Conservation (phyloP, 1,139 yeast species). For the Geotrichum cucujoidarum region DNA sequence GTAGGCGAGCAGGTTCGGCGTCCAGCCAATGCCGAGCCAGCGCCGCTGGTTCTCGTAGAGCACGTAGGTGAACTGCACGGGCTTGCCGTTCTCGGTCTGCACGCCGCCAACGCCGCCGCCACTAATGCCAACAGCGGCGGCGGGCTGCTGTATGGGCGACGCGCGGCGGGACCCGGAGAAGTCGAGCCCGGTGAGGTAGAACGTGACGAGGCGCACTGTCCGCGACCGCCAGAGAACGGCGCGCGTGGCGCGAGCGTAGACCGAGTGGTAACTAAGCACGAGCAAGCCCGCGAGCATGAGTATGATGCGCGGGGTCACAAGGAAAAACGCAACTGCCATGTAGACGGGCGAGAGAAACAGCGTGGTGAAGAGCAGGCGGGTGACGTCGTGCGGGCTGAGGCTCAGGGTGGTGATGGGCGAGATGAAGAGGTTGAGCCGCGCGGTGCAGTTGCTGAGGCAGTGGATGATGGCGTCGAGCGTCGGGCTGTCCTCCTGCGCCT, state of each 20-base stretch:
- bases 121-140: slow-evolving; percentile 5
- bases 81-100: slow-evolving; percentile 52
- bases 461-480: slow-evolving; percentile 85
- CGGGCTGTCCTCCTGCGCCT: slow-evolving; percentile 61
- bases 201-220: slow-evolving; percentile 61
- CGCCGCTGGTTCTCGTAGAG: slow-evolving; percentile 94
- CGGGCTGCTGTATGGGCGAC: not conserved
- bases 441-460: slow-evolving; percentile 66
- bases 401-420: slow-evolving; percentile 73
- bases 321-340: slow-evolving; percentile 58
- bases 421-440: slow-evolving; percentile 69
- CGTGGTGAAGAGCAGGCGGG: slow-evolving; percentile 74
- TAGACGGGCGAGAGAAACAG: slow-evolving; percentile 81
- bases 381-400: slow-evolving; percentile 70
- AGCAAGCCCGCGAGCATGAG: slow-evolving; percentile 57
- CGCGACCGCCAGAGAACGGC: slow-evolving; percentile 80
- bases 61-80: slow-evolving; percentile 85
- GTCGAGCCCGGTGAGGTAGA: slow-evolving; percentile 83
- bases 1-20: slow-evolving; percentile 80
- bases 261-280: slow-evolving; percentile 76
- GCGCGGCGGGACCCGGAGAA: slow-evolving; percentile 50
- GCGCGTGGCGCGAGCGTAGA: slow-evolving; percentile 76
- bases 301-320: slow-evolving; percentile 67
- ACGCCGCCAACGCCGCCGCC: slow-evolving; percentile 39
- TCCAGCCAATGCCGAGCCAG: slow-evolving; percentile 99